Percentiles rank a stretch among this genome's conserved stretches.
phyloP scores from a whole-genome alignment of 768 basidiomycete genomes.

The Galerina sulciceps region DNA sequence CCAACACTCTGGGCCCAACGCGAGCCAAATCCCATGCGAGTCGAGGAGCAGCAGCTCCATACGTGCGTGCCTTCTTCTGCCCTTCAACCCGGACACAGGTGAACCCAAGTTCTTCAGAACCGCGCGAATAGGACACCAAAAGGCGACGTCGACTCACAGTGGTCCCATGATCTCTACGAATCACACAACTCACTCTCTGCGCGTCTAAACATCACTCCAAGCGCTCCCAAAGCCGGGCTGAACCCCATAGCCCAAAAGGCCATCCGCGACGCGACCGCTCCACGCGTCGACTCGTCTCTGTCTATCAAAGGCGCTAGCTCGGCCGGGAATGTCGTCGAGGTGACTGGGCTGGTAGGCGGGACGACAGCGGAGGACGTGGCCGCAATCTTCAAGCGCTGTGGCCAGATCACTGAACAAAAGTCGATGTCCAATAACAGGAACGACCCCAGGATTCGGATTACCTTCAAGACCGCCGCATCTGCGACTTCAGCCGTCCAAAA shows the following conservation, averaged over 20 bases:
- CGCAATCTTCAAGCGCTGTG: constrained; percentile 85
- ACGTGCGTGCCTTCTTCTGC: constrained; percentile 48
- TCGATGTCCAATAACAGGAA: constrained; percentile 39
- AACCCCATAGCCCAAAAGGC: constrained; percentile 60
- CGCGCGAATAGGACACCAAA: constrained; percentile 62
- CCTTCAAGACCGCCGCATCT: constrained; percentile 66
- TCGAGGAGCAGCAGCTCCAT: constrained; percentile 50
- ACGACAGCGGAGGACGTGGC: constrained; percentile 85
- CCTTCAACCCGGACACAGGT: constrained; percentile 22
- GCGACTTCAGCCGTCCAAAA: constrained; percentile 72
- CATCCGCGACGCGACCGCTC: constrained; percentile 59
- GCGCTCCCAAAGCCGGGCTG: constrained; percentile 55
- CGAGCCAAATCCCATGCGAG: constrained; percentile 43
- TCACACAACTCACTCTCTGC: constrained; percentile 63
- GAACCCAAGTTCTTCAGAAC: constrained; percentile 38
- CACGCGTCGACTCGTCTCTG: constrained; percentile 38
- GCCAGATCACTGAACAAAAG: constrained; percentile 57
- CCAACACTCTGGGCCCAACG: constrained; percentile 47
- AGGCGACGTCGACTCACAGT: constrained; percentile 66
- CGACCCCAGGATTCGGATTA: constrained; percentile 66
- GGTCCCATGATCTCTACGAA: constrained; percentile 77
- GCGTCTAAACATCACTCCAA: constrained; percentile 51
- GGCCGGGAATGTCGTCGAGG: constrained; percentile 73
- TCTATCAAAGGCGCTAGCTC: constrained; percentile 73
- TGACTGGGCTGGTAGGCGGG: constrained; percentile 72